Conservation (phyloP, 2,329 filamentous ascomycete genomes). For the Calycina marina region DNA sequence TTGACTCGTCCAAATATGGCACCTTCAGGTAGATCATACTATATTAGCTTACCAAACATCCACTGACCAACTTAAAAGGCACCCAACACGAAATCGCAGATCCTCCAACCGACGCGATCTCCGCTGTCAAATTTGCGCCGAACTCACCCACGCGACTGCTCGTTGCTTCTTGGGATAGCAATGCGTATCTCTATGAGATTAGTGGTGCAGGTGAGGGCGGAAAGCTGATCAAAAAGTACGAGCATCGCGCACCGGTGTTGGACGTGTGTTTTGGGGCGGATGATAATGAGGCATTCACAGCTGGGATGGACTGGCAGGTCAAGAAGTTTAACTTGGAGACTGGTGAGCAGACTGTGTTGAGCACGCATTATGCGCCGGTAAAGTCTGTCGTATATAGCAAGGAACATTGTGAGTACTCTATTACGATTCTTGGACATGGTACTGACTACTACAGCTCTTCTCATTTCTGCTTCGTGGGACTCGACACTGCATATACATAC, state of each 20-base stretch:
- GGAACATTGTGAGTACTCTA: constrained; percentile 41
- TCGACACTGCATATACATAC: constrained; percentile 76
- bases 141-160: constrained; percentile 59
- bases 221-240: constrained; percentile 55
- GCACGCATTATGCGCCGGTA: constrained; percentile 65
- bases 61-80: no score
- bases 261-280: constrained; percentile 81
- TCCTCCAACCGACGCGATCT: constrained; percentile 76
- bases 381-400: constrained; percentile 72
- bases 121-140: constrained; percentile 73
- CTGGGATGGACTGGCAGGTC: constrained; percentile 77
- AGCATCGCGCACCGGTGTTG: constrained; percentile 73
- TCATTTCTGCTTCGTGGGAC: constrained; percentile 91
- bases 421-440: constrained; percentile 3
- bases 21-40: not conserved
- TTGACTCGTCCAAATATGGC: no score
- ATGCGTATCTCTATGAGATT: constrained; percentile 80
- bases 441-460: constrained; percentile 37
- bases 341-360: constrained; percentile 59
- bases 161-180: constrained; percentile 91
- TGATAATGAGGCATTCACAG: constrained; percentile 73
- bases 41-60: no score
- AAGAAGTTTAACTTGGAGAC: constrained; percentile 65
- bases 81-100: constrained; percentile 72
- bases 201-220: constrained; percentile 34